A percentile compares a stretch with the other conserved stretches of the same genome.
Evolutionary conservation across 805 yeast species (phyloP).

Genomic region (Geotrichum ghanense): DNA sequence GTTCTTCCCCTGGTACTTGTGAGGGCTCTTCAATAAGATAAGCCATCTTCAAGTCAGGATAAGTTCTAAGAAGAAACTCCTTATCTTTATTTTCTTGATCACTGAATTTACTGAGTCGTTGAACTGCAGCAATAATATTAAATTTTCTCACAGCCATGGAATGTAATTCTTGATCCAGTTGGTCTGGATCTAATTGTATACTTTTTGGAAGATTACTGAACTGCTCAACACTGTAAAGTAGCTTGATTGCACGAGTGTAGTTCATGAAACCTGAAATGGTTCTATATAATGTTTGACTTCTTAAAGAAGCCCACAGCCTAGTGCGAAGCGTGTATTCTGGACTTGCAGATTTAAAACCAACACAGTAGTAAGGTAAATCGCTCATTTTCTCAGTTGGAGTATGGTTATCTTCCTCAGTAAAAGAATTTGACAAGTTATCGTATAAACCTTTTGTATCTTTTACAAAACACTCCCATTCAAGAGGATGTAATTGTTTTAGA

Average conservation of each 20-base stretch:
- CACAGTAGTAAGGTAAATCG: constrained; percentile 58
- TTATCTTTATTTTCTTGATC: constrained; percentile 73
- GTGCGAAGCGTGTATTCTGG: constrained; percentile 59
- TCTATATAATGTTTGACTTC: constrained; percentile 75
- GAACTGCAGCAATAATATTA: constrained; percentile 76
- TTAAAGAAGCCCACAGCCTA: constrained; percentile 75
- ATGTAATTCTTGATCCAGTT: constrained; percentile 30
- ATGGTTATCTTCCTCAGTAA: constrained; percentile 33
- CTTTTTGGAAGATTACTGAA: neutral
- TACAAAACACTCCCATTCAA: constrained; percentile 76
- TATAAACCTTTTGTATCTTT: constrained; percentile 45
- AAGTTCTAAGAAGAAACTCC: constrained; percentile 71
- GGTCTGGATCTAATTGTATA: constrained; percentile 7
- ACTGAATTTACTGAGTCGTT: constrained; percentile 62
- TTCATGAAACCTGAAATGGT: constrained; percentile 80
- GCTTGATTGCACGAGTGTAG: constrained; percentile 59
- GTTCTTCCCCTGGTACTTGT: constrained; percentile 18
- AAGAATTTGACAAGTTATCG: constrained; percentile 11
- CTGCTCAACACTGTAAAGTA: constrained; percentile 52
- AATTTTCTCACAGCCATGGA: constrained; percentile 74
- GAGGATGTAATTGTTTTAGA: constrained; percentile 55
- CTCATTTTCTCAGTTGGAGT: constrained; percentile 32
- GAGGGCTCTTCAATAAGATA: constrained; percentile 20
- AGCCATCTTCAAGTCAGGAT: constrained; percentile 58
- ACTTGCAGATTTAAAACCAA: constrained; percentile 60